phyloP scores from a whole-genome alignment of 352 stramenopile species.

The Pythium volutum region DNA sequence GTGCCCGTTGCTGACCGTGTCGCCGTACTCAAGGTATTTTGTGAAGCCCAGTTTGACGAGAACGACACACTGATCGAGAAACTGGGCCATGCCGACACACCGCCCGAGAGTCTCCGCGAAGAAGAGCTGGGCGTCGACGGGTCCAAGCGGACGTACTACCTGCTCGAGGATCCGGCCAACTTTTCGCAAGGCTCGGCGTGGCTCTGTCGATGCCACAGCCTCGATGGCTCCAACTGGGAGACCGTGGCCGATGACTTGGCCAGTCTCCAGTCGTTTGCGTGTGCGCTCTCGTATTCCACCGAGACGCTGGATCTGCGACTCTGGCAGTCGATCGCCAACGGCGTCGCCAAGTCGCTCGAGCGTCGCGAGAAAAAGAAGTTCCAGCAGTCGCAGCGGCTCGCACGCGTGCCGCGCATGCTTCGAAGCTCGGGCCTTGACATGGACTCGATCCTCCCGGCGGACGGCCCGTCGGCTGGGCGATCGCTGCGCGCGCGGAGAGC shows the following conservation, averaged over 20 bases:
- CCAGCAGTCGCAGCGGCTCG: constrained; percentile 39
- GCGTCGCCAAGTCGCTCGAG: constrained; percentile 48
- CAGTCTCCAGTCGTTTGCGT: constrained; percentile 45
- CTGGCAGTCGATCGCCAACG: constrained; percentile 40
- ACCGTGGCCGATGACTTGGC: constrained; percentile 55
- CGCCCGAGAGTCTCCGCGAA: constrained; percentile 44
- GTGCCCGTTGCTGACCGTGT: constrained; percentile 40
- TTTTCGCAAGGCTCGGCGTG: constrained; percentile 49
- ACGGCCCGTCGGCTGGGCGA: constrained; percentile 23
- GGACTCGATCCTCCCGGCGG: constrained; percentile 26
- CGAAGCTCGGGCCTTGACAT: constrained; percentile 28
- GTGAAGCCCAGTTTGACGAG: constrained; percentile 62
- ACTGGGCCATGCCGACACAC: constrained; percentile 44
- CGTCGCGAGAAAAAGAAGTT: constrained; percentile 44
- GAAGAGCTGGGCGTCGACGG: constrained; percentile 43
- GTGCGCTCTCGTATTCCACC: constrained; percentile 45
- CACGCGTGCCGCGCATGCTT: constrained; percentile 42
- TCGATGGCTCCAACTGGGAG: constrained; percentile 48
- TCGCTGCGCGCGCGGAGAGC: constrained; percentile 44
- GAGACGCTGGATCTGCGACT: constrained; percentile 51
- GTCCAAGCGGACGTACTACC: constrained; percentile 48
- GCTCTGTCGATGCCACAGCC: constrained; percentile 50
- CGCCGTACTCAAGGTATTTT: constrained; percentile 55
- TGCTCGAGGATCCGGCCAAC: constrained; percentile 58
- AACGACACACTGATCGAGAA: constrained; percentile 56